Conservation (phyloP, 2,329 filamentous ascomycete genomes). For the Capronia epimyces region DNA sequence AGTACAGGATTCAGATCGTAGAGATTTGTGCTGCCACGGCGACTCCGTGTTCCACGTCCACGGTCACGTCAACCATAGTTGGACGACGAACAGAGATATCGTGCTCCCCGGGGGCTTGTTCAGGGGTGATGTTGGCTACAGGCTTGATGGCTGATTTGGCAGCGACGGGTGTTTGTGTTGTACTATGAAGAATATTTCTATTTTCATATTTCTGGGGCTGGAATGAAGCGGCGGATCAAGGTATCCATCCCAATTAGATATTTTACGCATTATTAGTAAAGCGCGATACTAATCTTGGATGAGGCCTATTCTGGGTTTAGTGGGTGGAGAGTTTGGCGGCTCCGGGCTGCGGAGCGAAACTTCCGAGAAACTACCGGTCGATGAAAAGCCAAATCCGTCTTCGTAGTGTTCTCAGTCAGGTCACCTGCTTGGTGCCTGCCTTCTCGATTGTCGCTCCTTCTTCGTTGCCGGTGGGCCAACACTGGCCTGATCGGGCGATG, state of each 20-base stretch:
- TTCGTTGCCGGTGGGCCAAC: too few species aligned
- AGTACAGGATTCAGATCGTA: conserved; percentile 17
- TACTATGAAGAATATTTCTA: conserved; percentile 2
- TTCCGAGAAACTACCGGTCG: background rate
- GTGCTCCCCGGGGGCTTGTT: conserved; percentile 19
- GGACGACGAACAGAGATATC: conserved; percentile 18
- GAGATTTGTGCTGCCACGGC: conserved; percentile 19
- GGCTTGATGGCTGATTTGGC: conserved; percentile 12
- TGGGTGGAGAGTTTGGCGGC: background rate
- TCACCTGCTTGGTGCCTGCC: too few species aligned
- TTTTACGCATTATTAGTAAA: background rate
- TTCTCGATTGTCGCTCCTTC: too few species aligned
- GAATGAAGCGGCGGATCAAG: background rate
- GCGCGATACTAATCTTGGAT: background rate
- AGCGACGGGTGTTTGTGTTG: conserved; percentile 12
- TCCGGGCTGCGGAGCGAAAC: background rate
- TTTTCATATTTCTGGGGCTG: too few species aligned
- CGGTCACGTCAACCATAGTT: conserved; percentile 9
- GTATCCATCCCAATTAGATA: background rate
- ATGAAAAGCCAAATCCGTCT: conserved; percentile 3
- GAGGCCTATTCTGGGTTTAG: background rate
- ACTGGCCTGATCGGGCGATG: too few species aligned
- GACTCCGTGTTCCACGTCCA: conserved; percentile 13
- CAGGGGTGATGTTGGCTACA: conserved; percentile 13
- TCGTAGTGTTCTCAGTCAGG: background rate